Evolutionary conservation across 108 stramenopile species (phyloP).

Genomic region (Nitzschia sp.): DNA sequence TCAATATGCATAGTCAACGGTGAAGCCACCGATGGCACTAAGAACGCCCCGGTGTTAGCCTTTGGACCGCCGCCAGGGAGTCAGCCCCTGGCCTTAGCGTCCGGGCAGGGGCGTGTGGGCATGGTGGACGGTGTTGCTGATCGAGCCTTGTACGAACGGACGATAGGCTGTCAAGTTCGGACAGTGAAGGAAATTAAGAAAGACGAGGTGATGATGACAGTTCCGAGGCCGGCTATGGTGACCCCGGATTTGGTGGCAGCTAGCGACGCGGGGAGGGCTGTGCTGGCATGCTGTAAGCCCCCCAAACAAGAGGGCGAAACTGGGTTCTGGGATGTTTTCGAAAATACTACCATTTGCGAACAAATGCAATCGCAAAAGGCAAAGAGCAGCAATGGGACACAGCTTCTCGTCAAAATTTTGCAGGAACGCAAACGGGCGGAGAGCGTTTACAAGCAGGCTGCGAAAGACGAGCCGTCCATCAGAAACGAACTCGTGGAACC

Average conservation of each 20-base stretch:
- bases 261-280: conserved; percentile 84
- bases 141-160: conserved; percentile 78
- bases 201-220: conserved; percentile 73
- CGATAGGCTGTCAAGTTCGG: conserved; percentile 85
- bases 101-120: conserved; percentile 56
- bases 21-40: conserved; percentile 88
- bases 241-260: conserved; percentile 82
- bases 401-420: conserved; percentile 84
- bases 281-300: conserved; percentile 68
- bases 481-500: conserved; percentile 3
- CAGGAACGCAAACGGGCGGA: conserved; percentile 83
- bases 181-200: conserved; percentile 74
- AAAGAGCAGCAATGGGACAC: conserved; percentile 60
- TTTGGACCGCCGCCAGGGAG: conserved; percentile 53
- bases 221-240: conserved; percentile 75
- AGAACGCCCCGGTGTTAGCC: conserved; percentile 77
- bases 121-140: conserved; percentile 67
- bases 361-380: conserved; percentile 52
- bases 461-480: background rate
- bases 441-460: conserved; percentile 33
- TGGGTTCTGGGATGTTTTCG: conserved; percentile 81
- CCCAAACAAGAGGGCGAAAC: background rate
- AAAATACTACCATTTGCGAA: conserved; percentile 57
- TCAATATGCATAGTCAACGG: conserved; percentile 83
- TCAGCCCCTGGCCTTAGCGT: conserved; percentile 15